phyloP scores from a whole-genome alignment of 2,329 filamentous ascomycete genomes.

The Paraconiothyrium brasiliense region DNA sequence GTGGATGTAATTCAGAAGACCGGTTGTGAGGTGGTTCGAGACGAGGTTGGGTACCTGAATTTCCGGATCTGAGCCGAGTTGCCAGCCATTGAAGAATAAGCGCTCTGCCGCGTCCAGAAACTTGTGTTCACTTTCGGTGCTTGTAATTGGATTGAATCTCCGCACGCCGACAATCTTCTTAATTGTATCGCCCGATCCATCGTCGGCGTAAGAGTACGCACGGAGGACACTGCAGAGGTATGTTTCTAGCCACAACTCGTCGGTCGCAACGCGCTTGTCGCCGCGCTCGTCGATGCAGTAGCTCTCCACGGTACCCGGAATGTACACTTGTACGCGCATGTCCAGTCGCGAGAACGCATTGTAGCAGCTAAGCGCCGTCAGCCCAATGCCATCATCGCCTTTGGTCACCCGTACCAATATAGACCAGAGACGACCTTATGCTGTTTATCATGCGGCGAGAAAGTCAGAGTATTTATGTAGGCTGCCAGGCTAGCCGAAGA shows the following conservation, averaged over 20 bases:
- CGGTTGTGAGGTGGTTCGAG: constrained; percentile 94
- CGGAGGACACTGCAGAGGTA: constrained; percentile 94
- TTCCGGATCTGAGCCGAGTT: constrained; percentile 94
- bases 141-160: constrained; percentile 96
- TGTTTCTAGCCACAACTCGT: constrained; percentile 96
- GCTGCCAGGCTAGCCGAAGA: constrained; percentile 96
- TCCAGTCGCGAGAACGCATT: constrained; percentile 98
- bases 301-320: constrained; percentile 94
- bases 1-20: constrained; percentile 91
- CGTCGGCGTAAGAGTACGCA: constrained; percentile 95
- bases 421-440: constrained; percentile 93
- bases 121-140: constrained; percentile 96
- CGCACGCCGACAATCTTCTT: constrained; percentile 97
- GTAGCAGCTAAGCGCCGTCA: constrained; percentile 74
- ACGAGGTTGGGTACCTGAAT: constrained; percentile 98
- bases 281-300: constrained; percentile 98
- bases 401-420: constrained; percentile 74
- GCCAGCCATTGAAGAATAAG: constrained; percentile 95
- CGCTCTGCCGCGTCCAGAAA: constrained; percentile 94
- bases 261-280: constrained; percentile 91
- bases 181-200: constrained; percentile 92
- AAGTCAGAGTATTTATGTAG: constrained; percentile 97
- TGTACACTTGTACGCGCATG: constrained; percentile 98
- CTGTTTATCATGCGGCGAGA: constrained; percentile 82
- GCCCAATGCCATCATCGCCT: constrained; percentile 19